A percentile compares a stretch with the other conserved stretches of the same genome.
These are phyloP conservation scores for Gracilaria caudata DNA, from an alignment of 23 red algal species.

Conservation along the genomic window DNA sequence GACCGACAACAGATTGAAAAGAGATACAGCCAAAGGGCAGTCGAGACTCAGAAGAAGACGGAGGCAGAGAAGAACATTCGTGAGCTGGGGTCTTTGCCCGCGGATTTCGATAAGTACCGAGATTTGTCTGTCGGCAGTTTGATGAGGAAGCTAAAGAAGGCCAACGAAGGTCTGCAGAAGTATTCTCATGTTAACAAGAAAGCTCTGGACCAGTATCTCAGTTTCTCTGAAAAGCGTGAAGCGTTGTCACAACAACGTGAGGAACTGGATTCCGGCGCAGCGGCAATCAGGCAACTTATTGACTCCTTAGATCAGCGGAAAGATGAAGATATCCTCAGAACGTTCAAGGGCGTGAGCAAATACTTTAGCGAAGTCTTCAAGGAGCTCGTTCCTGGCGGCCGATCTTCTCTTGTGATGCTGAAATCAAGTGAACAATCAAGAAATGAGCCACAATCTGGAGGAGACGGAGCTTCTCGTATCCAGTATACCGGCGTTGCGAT, in stretches of 20 bases:
- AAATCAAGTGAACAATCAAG: slow-evolving; percentile 44
- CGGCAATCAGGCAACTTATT: slow-evolving; percentile 87
- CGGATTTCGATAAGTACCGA: slow-evolving; percentile 79
- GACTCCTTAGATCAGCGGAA: slow-evolving; percentile 90
- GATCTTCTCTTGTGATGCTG: slow-evolving; percentile 87
- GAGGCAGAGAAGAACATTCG: slow-evolving; percentile 85
- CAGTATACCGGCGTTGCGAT: slow-evolving; percentile 92
- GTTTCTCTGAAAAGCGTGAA: slow-evolving; percentile 89
- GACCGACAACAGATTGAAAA: slow-evolving; percentile 71
- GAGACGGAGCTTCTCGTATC: slow-evolving; percentile 16
- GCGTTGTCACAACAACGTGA: slow-evolving; percentile 62
- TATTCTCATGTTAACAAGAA: slow-evolving; percentile 98
- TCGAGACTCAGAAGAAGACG: slow-evolving; percentile 66
- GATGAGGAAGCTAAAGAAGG: slow-evolving; percentile 63
- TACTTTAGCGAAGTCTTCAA: slow-evolving; percentile 90
- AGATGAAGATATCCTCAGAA: slow-evolving; percentile 91
- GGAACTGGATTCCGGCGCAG: slow-evolving; percentile 86
- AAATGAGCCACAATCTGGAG: background rate
- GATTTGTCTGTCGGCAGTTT: slow-evolving; percentile 38
- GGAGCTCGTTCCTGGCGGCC: slow-evolving; percentile 88
- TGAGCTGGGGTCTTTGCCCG: slow-evolving; percentile 88
- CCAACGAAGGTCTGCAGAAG: slow-evolving; percentile 73
- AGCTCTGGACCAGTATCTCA: slow-evolving; percentile 94
- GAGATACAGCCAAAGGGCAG: slow-evolving; percentile 55
- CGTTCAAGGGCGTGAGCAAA: slow-evolving; percentile 88